A percentile compares a stretch with the other conserved stretches of the same genome.
phyloP scores from a whole-genome alignment of 2,329 filamentous ascomycete species.

The Hymenoscyphus repandus region DNA sequence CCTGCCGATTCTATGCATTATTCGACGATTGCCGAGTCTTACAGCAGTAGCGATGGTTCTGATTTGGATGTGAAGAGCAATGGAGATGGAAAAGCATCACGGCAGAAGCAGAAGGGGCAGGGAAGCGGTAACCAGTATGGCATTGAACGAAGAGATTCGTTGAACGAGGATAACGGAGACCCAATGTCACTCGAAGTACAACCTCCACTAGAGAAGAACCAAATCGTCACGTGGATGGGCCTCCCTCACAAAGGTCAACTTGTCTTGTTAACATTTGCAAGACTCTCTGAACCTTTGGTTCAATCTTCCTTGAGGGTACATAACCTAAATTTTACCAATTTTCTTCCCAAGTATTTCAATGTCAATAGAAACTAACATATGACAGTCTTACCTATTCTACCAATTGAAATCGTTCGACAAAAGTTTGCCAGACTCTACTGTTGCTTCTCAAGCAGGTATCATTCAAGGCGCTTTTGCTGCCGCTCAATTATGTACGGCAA shows the following conservation, averaged over 20 bases:
- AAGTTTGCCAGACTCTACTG: slow-evolving; percentile 36
- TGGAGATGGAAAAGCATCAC: not conserved
- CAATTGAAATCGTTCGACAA: slow-evolving; percentile 59
- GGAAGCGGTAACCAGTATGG: not conserved
- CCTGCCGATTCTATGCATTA: not conserved
- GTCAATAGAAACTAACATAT: slow-evolving; percentile 37
- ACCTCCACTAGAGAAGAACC: slow-evolving; percentile 14
- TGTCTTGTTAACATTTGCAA: slow-evolving; percentile 69
- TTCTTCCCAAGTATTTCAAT: not conserved
- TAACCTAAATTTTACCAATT: not conserved
- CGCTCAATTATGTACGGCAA: slow-evolving; percentile 64
- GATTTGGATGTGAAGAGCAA: not conserved
- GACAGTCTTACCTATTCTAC: slow-evolving; percentile 66
- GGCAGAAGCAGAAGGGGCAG: not conserved
- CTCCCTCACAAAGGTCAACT: slow-evolving; percentile 76
- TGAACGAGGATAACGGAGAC: slow-evolving; percentile 24
- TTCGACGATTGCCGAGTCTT: not conserved
- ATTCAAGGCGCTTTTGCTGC: slow-evolving; percentile 62
- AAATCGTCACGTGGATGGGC: slow-evolving; percentile 61
- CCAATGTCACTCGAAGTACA: slow-evolving; percentile 22
- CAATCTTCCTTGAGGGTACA: slow-evolving; percentile 54
- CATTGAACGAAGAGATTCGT: slow-evolving; percentile 3
- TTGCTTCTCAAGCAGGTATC: slow-evolving; percentile 63
- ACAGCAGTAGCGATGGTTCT: slow-evolving; percentile 1
- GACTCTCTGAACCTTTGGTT: slow-evolving; percentile 76